Evolutionary conservation across 257 asterid species (phyloP), one percentile per base, ranked within the genome.

Genomic region (Solanum tarijense): DNA sequence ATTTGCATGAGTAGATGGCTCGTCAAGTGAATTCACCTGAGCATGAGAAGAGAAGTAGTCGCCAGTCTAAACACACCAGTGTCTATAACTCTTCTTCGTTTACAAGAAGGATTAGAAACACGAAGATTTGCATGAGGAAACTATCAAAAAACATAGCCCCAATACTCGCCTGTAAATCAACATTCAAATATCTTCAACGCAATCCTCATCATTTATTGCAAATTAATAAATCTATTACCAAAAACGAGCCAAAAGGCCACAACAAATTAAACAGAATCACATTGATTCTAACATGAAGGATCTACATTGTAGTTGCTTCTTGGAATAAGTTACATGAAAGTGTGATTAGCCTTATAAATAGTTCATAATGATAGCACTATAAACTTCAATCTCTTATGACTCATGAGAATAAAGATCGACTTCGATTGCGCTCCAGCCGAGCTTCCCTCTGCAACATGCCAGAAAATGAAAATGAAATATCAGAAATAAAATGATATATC

Each of bases 401-500:
- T 95, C 96, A 97, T 20, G 98, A 95, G 87, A 96, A 97, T 58
- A 97, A 86, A 55, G 98, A 94, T 5, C 98, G 95, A 72, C 74
- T 94, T 89, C 92, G 89, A 91, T 97, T 97, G 87, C 98, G 98
- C 89, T 97, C 99, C 87, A 97, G 89, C 88, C 98, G 94, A 21
- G 97, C 99, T 92, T 97, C 99, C 92, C 99, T 96, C 99, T 97
- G 95, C 86, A 86, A 86, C 48, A 88, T 87, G 75, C 91, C 90
- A 86, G 58, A 36, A 66, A 74, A 48, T 31, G 89, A 31, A 72
- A 83, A 58, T 72, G 29, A 7, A 21, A 31, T n/a, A 6, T 13
- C 6, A 34, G 65, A 66, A 81, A 52, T 71, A 68, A 79, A 81
- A 82, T 82, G 12, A 11, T 0, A 16, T 41, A 9, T 12, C 16